Evolutionary conservation across 306 rosid species (phyloP).

Genomic region (Bauhinia variegata): DNA sequence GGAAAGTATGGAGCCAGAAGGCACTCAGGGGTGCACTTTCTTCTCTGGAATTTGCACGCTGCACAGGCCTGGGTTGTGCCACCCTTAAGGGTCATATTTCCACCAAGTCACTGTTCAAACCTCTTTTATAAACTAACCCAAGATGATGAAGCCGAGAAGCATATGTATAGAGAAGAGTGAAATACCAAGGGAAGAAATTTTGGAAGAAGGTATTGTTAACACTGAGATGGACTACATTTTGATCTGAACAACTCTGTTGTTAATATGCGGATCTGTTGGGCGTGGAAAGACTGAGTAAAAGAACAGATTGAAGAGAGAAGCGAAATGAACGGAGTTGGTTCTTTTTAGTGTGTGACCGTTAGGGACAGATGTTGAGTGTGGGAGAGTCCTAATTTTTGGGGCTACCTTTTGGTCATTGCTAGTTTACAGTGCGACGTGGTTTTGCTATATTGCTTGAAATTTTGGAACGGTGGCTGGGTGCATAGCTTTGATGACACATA

Average conservation of each 20-base stretch:
- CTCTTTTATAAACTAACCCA: not conserved
- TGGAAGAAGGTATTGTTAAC: no score
- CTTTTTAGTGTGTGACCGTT: conserved; percentile 35
- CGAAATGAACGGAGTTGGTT: conserved; percentile 35
- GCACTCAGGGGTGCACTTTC: conserved; percentile 71
- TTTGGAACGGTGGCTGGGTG: no score
- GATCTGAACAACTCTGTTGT: no score
- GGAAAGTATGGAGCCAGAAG: conserved; percentile 74
- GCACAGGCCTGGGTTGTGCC: conserved; percentile 77
- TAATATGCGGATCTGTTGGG: conserved; percentile 41
- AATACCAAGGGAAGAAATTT: no score
- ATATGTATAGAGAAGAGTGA: not conserved
- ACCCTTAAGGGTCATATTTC: conserved; percentile 69
- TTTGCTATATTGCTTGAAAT: no score
- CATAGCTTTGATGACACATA: no score
- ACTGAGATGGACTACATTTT: conserved; percentile 22
- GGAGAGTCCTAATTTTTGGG: conserved; percentile 42
- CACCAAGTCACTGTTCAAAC: conserved; percentile 35
- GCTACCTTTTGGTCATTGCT: conserved; percentile 26
- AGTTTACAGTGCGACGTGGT: no score
- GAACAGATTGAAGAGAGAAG: conserved; percentile 7
- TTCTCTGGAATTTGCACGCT: conserved; percentile 70
- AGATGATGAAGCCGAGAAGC: conserved; percentile 18
- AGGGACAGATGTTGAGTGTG: conserved; percentile 37
- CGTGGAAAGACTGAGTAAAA: conserved; percentile 52